Evolutionary conservation across 352 stramenopile genomes (phyloP), one percentile per base, ranked within the genome.

Genomic region (Sclerospora graminicola): DNA sequence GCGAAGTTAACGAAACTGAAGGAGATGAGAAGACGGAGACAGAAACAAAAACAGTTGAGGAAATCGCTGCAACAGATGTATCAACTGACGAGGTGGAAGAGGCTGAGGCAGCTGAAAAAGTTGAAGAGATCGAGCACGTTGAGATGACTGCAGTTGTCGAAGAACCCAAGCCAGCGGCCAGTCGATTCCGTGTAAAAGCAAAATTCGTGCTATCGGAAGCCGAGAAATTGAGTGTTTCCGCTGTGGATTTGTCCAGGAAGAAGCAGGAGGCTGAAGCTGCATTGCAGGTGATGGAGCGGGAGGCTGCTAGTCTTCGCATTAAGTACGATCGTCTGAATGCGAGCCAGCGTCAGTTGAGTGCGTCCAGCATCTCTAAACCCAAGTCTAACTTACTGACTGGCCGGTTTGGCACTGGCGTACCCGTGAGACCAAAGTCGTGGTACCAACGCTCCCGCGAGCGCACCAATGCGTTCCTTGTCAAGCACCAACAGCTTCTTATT

Each of bases 241-340:
- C 78, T 18, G 72, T 89, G 27, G 56, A 57, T 19, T 60, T 92
- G 26, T 82, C 77, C 31, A 84, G 83, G 60, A 66, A 82, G 54
- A 92, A 92, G 57, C 69, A 86, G 51, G 80, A 89, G 39, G 69
- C 72, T 15, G 80, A 89, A 46, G 66, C 75, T 8, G 53, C 60
- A 30, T 57, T 89, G 13, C 54, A 65, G 28, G 43, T 75, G 40
- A 53, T 89, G 37, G 80, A 92, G 49, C 76, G 74, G 16, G 80
- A 92, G 52, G 73, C 75, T 44, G 63, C 65, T 34, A 84, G 69
- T 32, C 63, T 87, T 39, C 80, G 80, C 33, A 84, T 66, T 43
- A 84, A 85, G 63, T 88, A 88, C 45, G 77, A 91, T 44, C 80
- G 80, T 10, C 49, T 92, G 46, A 86, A 78, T 52, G 70, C 77